phyloP scores from a whole-genome alignment of 164 flowering plant genomes.

The Kalanchoe fedtschenkoi region DNA sequence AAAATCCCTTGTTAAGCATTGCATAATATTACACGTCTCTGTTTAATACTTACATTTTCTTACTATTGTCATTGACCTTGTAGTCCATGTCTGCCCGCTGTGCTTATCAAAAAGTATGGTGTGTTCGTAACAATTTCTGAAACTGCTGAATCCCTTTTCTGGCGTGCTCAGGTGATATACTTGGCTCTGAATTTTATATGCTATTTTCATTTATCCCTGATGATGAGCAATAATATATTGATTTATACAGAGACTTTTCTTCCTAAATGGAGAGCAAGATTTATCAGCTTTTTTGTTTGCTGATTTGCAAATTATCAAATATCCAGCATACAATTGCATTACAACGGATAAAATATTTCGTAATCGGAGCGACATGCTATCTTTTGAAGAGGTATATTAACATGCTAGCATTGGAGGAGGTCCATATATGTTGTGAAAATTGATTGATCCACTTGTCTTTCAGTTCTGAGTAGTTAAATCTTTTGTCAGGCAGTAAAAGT shows the following conservation, averaged over 20 bases:
- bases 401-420: conserved; percentile 6
- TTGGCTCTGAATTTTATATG: neutral
- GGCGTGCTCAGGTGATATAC: conserved; percentile 75
- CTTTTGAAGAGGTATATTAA: conserved; percentile 68
- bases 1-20: neutral
- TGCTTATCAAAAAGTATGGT: conserved; percentile 40
- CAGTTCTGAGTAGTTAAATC: neutral
- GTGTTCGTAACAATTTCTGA: conserved; percentile 47
- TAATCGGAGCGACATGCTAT: conserved; percentile 42
- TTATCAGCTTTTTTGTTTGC: conserved; percentile 71
- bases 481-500: conserved; percentile 71
- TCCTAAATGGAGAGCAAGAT: conserved; percentile 85
- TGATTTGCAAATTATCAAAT: conserved; percentile 74
- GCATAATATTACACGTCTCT: neutral
- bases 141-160: conserved; percentile 57
- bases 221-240: conserved; percentile 2
- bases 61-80: conserved; percentile 12
- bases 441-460: conserved; percentile 9
- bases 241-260: conserved; percentile 74
- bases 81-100: conserved; percentile 41
- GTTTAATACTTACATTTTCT: neutral
- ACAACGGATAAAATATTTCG: conserved; percentile 47
- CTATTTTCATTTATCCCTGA: neutral
- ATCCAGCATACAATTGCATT: conserved; percentile 71
- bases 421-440: neutral